Percentiles rank a stretch among this genome's conserved stretches.
Conservation (phyloP, 192 early-diverging fungal species). For the Mortierella antarctica region DNA sequence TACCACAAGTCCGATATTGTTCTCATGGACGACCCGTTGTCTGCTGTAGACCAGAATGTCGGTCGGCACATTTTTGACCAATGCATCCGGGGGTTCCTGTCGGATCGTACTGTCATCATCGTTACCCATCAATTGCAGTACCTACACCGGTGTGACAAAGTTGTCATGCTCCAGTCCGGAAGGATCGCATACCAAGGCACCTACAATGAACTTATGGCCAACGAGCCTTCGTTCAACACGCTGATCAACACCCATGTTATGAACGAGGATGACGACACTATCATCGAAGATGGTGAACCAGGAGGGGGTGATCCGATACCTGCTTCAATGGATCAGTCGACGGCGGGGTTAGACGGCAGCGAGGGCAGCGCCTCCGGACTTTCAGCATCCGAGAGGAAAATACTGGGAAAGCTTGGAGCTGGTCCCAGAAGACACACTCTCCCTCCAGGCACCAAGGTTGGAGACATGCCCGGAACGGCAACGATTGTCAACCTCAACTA, state of each 20-base stretch:
- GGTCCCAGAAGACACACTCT: slow-evolving; percentile 24
- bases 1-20: slow-evolving; percentile 90
- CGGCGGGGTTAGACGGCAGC: too few species aligned
- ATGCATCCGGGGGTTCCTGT: slow-evolving; percentile 70
- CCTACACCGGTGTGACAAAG: slow-evolving; percentile 69
- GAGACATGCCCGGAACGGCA: slow-evolving; percentile 13
- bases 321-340: too few species aligned
- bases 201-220: slow-evolving; percentile 70
- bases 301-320: too few species aligned
- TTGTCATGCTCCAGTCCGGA: slow-evolving; percentile 78
- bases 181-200: slow-evolving; percentile 72
- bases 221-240: slow-evolving; percentile 27
- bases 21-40: slow-evolving; percentile 69
- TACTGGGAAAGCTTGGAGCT: background rate
- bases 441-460: slow-evolving; percentile 20
- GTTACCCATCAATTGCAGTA: slow-evolving; percentile 83
- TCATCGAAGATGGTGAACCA: too few species aligned
- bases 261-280: slow-evolving; percentile 15
- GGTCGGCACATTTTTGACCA: slow-evolving; percentile 76
- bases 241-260: slow-evolving; percentile 40
- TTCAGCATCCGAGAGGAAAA: background rate
- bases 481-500: slow-evolving; percentile 29
- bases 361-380: too few species aligned
- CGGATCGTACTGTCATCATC: slow-evolving; percentile 76
- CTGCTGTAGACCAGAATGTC: slow-evolving; percentile 67